Percentiles rank a stretch among this genome's conserved stretches.
These are phyloP conservation scores for Stentor roeselii DNA, from an alignment of 73 alveolate genomes.

Conservation along the genomic window DNA sequence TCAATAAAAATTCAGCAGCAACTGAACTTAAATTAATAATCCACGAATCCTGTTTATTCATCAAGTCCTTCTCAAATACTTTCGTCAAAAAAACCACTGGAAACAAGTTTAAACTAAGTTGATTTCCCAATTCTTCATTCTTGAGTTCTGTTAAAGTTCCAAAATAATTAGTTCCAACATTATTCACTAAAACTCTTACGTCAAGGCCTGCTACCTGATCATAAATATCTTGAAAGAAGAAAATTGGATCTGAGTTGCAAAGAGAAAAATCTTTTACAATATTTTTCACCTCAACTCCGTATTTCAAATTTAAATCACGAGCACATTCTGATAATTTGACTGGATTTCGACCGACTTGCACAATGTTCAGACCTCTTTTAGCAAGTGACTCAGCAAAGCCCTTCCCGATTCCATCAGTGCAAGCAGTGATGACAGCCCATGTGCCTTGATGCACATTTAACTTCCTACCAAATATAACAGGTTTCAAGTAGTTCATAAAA, in stretches of 20 bases:
- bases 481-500: too few relatives aligned
- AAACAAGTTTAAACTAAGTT: background rate
- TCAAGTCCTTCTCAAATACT: background rate
- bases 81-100: slow-evolving; percentile 6
- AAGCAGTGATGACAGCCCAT: slow-evolving; percentile 35
- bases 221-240: background rate
- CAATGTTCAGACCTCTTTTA: slow-evolving; percentile 23
- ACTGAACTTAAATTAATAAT: slow-evolving; percentile 13
- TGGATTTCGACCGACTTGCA: slow-evolving; percentile 25
- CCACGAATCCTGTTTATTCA: background rate
- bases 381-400: slow-evolving; percentile 36
- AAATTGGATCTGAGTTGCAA: background rate
- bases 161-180: slow-evolving; percentile 22
- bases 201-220: slow-evolving; percentile 20
- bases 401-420: slow-evolving; percentile 37
- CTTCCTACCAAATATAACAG: too few relatives aligned
- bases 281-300: background rate
- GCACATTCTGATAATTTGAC: slow-evolving; percentile 25
- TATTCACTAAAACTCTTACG: slow-evolving; percentile 29
- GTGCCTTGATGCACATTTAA: too few relatives aligned
- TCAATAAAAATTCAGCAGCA: background rate
- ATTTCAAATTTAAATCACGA: background rate
- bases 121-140: background rate
- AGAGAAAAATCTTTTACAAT: slow-evolving; percentile 1
- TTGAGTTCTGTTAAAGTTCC: background rate